Conservation (phyloP, 2,329 filamentous ascomycete species). For the Claviceps pazoutovae region DNA sequence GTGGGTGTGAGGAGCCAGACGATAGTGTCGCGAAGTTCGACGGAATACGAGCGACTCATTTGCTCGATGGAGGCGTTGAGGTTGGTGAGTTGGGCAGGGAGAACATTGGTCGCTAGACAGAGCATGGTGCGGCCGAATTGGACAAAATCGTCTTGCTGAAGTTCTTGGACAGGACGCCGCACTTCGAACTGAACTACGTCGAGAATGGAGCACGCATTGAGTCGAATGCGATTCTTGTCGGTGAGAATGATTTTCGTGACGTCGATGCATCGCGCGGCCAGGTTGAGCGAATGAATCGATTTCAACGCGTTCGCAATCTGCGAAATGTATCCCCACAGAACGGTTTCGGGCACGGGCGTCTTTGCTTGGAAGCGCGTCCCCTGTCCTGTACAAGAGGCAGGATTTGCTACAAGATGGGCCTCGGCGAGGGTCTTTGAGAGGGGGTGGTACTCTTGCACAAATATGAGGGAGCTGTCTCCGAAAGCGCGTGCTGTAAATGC, state of each 20-base stretch:
- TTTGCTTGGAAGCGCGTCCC: constrained; percentile 32
- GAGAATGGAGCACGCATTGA: constrained; percentile 78
- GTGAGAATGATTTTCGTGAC: constrained; percentile 82
- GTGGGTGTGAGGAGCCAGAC: constrained; percentile 65
- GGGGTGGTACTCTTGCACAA: constrained; percentile 88
- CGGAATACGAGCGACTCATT: constrained; percentile 61
- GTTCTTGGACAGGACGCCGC: constrained; percentile 52
- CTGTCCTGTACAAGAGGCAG: constrained; percentile 19
- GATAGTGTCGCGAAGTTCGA: constrained; percentile 65
- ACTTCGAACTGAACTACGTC: constrained; percentile 79
- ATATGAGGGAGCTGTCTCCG: constrained; percentile 84
- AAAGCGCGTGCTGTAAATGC: constrained; percentile 90
- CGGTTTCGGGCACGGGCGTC: constrained; percentile 48
- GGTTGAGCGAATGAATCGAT: constrained; percentile 63
- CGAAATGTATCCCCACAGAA: constrained; percentile 83
- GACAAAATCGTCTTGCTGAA: constrained; percentile 77
- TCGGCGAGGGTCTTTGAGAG: constrained; percentile 81
- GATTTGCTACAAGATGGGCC: constrained; percentile 45
- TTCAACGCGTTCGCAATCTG: constrained; percentile 83
- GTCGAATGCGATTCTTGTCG: constrained; percentile 74
- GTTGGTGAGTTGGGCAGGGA: constrained; percentile 40
- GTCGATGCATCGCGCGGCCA: constrained; percentile 78
- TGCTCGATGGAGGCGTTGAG: constrained; percentile 60
- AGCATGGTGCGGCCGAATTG: constrained; percentile 76
- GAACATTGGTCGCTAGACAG: constrained; percentile 60